Percentiles rank a stretch among this genome's conserved stretches.
These are phyloP conservation scores for Eucalyptus regnans DNA, from an alignment of 345 rosid genomes.

Conservation along the genomic window DNA sequence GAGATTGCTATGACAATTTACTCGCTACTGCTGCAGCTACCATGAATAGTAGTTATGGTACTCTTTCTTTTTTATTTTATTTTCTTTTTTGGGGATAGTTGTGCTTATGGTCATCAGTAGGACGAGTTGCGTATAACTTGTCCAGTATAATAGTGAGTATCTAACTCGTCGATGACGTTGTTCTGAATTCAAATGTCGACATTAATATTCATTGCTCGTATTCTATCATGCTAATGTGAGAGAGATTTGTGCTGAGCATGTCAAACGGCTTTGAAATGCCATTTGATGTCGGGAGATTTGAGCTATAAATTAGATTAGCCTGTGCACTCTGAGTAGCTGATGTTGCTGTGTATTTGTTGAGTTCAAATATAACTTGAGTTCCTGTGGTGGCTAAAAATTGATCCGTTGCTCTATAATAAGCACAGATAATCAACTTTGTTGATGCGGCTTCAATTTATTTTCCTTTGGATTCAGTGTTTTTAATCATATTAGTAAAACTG, in stretches of 20 bases:
- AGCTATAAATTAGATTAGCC: neutral
- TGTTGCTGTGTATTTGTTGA: neutral
- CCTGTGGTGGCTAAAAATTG: neutral
- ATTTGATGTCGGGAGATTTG: neutral
- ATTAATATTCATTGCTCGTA: neutral
- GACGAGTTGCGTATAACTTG: neutral
- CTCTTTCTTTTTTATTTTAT: neutral
- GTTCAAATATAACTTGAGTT: neutral
- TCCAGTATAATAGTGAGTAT: neutral
- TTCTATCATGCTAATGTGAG: neutral
- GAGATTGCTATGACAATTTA: slow-evolving; percentile 84
- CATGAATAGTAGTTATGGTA: slow-evolving; percentile 87
- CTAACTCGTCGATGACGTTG: neutral
- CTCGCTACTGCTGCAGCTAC: slow-evolving; percentile 96
- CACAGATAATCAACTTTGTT: neutral
- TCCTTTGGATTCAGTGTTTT: neutral
- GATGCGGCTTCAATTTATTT: neutral
- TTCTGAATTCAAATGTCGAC: neutral
- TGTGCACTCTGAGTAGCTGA: neutral
- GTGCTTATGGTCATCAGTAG: neutral
- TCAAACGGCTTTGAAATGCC: neutral
- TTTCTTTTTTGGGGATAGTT: neutral
- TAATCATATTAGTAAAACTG: neutral
- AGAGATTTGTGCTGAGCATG: neutral
- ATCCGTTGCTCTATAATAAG: neutral